Percentiles rank a stretch among this genome's conserved stretches.
phyloP scores from a whole-genome alignment of 805 yeast genomes.

The Candida parachauliodes region DNA sequence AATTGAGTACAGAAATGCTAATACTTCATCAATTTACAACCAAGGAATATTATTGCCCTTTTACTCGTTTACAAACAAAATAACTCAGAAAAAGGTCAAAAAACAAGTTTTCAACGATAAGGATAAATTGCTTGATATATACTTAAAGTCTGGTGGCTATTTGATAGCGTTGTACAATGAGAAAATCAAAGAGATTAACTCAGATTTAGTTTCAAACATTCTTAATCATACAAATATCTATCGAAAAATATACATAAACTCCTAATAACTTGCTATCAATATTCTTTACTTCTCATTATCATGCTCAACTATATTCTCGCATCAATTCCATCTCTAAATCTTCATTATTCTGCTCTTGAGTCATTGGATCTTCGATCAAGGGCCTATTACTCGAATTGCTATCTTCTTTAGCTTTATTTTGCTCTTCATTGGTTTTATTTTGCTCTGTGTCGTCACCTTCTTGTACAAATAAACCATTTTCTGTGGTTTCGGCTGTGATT shows the following conservation, averaged over 20 bases:
- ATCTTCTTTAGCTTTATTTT: constrained; percentile 31
- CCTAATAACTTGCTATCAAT: no score
- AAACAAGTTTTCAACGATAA: constrained; percentile 3
- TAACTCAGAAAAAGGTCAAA: constrained; percentile 32
- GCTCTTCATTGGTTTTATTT: constrained; percentile 5
- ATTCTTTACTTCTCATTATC: no score
- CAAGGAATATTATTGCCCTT: constrained; percentile 56
- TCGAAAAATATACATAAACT: constrained; percentile 42
- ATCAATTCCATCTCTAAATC: constrained; percentile 34
- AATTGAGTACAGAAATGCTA: constrained; percentile 33
- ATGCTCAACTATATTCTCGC: constrained; percentile 37
- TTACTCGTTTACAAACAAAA: constrained; percentile 38
- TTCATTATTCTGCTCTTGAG: constrained; percentile 24
- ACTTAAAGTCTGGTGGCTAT: constrained; percentile 50
- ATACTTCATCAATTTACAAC: constrained; percentile 29
- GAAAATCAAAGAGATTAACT: constrained; percentile 20
- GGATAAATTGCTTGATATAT: constrained; percentile 35
- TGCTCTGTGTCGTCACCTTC: constrained; percentile 23
- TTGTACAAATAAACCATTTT: constrained; percentile 26
- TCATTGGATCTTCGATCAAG: constrained; percentile 14
- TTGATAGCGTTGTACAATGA: constrained; percentile 45
- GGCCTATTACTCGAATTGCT: background rate
- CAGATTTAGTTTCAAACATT: constrained; percentile 40
- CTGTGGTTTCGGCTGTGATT: constrained; percentile 1
- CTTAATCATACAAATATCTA: constrained; percentile 45